phyloP scores from a whole-genome alignment of 2,329 filamentous ascomycete species.

The Pseudogymnoascus sp. region DNA sequence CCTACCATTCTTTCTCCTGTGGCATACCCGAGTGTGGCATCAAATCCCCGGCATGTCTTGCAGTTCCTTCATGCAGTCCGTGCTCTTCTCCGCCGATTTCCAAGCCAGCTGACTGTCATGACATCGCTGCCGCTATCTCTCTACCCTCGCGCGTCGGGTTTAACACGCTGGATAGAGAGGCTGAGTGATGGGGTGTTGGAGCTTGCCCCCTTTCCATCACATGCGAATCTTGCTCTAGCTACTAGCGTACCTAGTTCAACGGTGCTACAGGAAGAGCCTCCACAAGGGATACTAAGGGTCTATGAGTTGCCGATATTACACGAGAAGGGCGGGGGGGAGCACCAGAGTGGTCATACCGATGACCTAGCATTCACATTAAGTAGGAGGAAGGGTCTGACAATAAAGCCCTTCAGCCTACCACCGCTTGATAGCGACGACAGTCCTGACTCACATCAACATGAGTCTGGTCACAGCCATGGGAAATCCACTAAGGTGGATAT shows the following conservation, averaged over 20 bases:
- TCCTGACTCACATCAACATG: slow-evolving; percentile 24
- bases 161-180: slow-evolving; percentile 79
- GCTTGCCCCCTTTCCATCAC: slow-evolving; percentile 62
- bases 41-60: slow-evolving; percentile 64
- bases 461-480: slow-evolving; percentile 12
- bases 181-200: slow-evolving; percentile 81
- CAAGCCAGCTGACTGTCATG: slow-evolving; percentile 59
- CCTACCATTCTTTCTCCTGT: slow-evolving; percentile 82
- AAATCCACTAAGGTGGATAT: slow-evolving; percentile 27
- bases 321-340: slow-evolving; percentile 72
- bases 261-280: slow-evolving; percentile 56
- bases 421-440: slow-evolving; percentile 66
- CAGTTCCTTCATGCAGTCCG: slow-evolving; percentile 75
- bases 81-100: slow-evolving; percentile 61
- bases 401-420: slow-evolving; percentile 82
- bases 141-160: slow-evolving; percentile 64
- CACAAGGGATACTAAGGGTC: slow-evolving; percentile 77
- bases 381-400: slow-evolving; percentile 67
- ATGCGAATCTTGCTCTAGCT: slow-evolving; percentile 34
- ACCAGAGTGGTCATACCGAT: slow-evolving; percentile 61
- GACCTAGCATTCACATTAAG: slow-evolving; percentile 89
- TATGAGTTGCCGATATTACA: slow-evolving; percentile 78
- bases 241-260: slow-evolving; percentile 41
- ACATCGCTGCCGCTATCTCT: slow-evolving; percentile 73
- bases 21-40: slow-evolving; percentile 62